Percentiles rank a stretch among this genome's conserved stretches.
Conservation (phyloP, 2,329 filamentous ascomycete genomes). For the Monilinia vaccinii-corymbosi region DNA sequence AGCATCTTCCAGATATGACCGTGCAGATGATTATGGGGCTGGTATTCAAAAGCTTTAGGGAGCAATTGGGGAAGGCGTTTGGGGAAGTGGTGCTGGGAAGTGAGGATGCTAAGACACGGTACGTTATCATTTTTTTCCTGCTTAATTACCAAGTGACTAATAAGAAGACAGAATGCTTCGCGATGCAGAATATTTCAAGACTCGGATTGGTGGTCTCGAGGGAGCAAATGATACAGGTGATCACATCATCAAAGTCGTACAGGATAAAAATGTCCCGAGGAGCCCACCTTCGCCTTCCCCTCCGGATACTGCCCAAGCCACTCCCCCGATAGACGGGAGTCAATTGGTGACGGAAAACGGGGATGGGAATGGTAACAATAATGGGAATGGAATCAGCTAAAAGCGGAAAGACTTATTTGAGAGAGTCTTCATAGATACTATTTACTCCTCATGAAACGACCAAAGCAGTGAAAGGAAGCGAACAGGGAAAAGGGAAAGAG, state of each 20-base stretch:
- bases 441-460: not conserved
- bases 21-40: slow-evolving; percentile 61
- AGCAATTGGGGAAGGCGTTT: slow-evolving; percentile 58
- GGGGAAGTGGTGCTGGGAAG: slow-evolving; percentile 48
- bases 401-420: not conserved
- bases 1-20: slow-evolving; percentile 55
- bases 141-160: not conserved
- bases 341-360: not conserved
- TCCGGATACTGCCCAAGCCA: not conserved
- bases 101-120: slow-evolving; percentile 53
- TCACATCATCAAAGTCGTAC: slow-evolving; percentile 55
- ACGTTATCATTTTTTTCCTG: slow-evolving; percentile 26
- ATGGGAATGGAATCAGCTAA: not conserved
- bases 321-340: not conserved
- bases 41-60: slow-evolving; percentile 57
- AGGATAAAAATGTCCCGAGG: slow-evolving; percentile 39
- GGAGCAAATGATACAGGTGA: slow-evolving; percentile 62
- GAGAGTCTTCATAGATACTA: not conserved
- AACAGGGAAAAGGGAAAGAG: not conserved
- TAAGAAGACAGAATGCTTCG: slow-evolving; percentile 43
- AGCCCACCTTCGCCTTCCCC: not conserved
- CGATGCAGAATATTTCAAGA: slow-evolving; percentile 55
- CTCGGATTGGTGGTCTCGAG: slow-evolving; percentile 53
- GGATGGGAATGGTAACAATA: not conserved
- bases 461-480: not conserved